These are phyloP conservation scores for Eutrema yunnanense DNA, from an alignment of 345 rosid species.

Conservation along the genomic window DNA sequence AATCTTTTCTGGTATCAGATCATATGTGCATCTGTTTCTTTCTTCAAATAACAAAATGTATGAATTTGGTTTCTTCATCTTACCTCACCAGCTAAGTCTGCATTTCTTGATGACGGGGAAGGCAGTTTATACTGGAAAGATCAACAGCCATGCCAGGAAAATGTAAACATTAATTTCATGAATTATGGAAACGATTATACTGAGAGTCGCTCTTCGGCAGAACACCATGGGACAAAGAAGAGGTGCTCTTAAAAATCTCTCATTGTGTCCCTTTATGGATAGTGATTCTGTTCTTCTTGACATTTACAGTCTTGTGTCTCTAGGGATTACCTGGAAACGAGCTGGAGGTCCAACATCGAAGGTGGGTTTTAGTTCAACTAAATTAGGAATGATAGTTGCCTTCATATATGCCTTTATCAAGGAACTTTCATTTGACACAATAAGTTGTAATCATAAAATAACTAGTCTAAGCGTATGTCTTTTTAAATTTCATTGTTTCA, in stretches of 20 bases:
- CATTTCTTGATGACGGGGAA: constrained; percentile 34
- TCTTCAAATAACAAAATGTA: neutral
- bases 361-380: constrained; percentile 35
- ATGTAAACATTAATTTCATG: constrained; percentile 26
- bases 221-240: constrained; percentile 32
- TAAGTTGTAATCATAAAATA: neutral
- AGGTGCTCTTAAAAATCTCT: constrained; percentile 35
- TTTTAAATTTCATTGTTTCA: neutral
- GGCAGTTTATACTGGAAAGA: constrained; percentile 34
- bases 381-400: neutral
- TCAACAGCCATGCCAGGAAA: constrained; percentile 32
- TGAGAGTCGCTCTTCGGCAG: constrained; percentile 36
- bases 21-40: constrained; percentile 7
- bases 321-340: constrained; percentile 41
- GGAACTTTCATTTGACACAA: neutral
- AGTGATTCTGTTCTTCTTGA: constrained; percentile 12
- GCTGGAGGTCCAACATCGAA: constrained; percentile 36
- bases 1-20: neutral
- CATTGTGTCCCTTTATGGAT: constrained; percentile 9
- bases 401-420: neutral
- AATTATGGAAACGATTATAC: constrained; percentile 29
- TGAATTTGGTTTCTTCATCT: constrained; percentile 9
- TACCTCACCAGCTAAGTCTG: constrained; percentile 27
- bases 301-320: constrained; percentile 15
- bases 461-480: neutral